A percentile compares a stretch with the other conserved stretches of the same genome.
Evolutionary conservation across 495 filamentous ascomycete species (phyloP).

Genomic region (Penicillium bialowiezense): DNA sequence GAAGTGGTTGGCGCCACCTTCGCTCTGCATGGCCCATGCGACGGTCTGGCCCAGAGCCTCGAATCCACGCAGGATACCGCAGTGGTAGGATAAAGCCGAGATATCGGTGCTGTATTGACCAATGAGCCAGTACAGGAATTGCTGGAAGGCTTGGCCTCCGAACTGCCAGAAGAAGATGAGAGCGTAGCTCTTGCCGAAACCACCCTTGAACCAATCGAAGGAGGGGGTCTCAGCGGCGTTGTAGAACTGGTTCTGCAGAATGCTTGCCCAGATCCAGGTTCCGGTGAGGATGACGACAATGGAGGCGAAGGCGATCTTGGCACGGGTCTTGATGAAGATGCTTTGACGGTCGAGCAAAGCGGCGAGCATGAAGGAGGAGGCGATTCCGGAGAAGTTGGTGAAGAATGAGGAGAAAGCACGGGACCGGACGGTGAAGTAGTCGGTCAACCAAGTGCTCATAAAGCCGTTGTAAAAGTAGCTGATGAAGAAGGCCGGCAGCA

Average conservation of each 20-base stretch:
- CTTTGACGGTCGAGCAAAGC: slow-evolving; percentile 29
- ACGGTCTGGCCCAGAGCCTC: slow-evolving; percentile 34
- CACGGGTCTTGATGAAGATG: slow-evolving; percentile 34
- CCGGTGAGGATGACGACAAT: slow-evolving; percentile 25
- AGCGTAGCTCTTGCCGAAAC: slow-evolving; percentile 31
- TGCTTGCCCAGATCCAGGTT: slow-evolving; percentile 33
- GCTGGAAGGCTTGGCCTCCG: slow-evolving; percentile 32
- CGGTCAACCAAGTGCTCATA: slow-evolving; percentile 30
- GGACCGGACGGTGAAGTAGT: slow-evolving; percentile 33
- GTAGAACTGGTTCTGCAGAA: slow-evolving; percentile 32
- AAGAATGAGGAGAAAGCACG: slow-evolving; percentile 35
- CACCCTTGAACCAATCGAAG: slow-evolving; percentile 34
- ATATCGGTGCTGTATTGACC: slow-evolving; percentile 34
- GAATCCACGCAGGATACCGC: slow-evolving; percentile 31
- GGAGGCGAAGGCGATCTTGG: slow-evolving; percentile 24
- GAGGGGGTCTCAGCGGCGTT: slow-evolving; percentile 18
- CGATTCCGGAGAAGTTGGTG: slow-evolving; percentile 34
- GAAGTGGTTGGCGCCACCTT: slow-evolving; percentile 32
- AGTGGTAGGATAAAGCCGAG: slow-evolving; percentile 32
- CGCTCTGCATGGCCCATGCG: slow-evolving; percentile 35
- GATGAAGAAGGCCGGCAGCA: slow-evolving; percentile 34
- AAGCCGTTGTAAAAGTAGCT: slow-evolving; percentile 39
- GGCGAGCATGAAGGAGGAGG: slow-evolving; percentile 31
- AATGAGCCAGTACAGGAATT: slow-evolving; percentile 35
- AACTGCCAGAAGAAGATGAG: slow-evolving; percentile 35